Evolutionary conservation across 441 rosid species (phyloP).

Genomic region (Erysimum cheiri): DNA sequence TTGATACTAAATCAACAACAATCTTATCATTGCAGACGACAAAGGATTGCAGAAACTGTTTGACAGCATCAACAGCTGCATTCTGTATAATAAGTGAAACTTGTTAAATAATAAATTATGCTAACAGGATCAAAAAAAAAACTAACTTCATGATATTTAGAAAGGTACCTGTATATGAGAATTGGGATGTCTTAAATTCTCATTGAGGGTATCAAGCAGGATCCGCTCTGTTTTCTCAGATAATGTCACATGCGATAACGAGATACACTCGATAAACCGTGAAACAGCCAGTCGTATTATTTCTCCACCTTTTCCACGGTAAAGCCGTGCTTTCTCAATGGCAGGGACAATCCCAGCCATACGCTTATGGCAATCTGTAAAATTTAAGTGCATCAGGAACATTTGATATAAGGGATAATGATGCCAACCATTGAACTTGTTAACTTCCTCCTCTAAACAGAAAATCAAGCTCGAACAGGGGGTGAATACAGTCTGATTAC

Average conservation of each 20-base stretch:
- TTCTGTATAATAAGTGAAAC: slow-evolving; percentile 50
- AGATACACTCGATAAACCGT: slow-evolving; percentile 81
- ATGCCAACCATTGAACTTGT: not conserved
- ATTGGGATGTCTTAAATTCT: slow-evolving; percentile 92
- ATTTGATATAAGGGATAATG: slow-evolving; percentile 10
- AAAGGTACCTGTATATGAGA: slow-evolving; percentile 84
- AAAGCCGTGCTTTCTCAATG: slow-evolving; percentile 94
- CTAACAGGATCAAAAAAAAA: slow-evolving; percentile 27
- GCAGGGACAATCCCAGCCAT: slow-evolving; percentile 82
- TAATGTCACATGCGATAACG: slow-evolving; percentile 60
- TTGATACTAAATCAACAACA: slow-evolving; percentile 55
- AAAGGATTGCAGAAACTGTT: slow-evolving; percentile 67
- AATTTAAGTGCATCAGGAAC: slow-evolving; percentile 5
- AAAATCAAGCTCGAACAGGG: not conserved
- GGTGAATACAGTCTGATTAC: not conserved
- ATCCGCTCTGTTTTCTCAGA: slow-evolving; percentile 69
- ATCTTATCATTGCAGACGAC: slow-evolving; percentile 46
- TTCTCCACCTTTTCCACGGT: slow-evolving; percentile 98
- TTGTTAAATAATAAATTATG: slow-evolving; percentile 28
- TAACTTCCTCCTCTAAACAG: no score
- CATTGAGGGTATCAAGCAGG: slow-evolving; percentile 76
- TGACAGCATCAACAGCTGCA: slow-evolving; percentile 81
- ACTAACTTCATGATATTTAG: slow-evolving; percentile 38
- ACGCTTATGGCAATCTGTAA: slow-evolving; percentile 68
- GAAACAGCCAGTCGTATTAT: slow-evolving; percentile 98